phyloP scores from a whole-genome alignment of 495 filamentous ascomycete species.

The Parathielavia appendiculata region DNA sequence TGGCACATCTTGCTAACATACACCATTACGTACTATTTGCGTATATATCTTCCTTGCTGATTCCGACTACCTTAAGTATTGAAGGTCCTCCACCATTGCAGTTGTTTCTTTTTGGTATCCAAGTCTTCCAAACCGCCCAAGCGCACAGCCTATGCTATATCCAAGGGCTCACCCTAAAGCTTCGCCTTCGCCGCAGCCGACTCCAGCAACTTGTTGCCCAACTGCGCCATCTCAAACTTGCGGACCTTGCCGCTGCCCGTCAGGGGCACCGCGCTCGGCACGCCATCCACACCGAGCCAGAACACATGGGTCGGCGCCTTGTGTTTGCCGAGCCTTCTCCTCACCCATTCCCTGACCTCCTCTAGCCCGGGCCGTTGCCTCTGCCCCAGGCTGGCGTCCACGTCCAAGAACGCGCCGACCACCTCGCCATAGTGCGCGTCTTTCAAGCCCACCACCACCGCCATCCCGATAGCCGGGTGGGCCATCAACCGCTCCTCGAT shows the following conservation, averaged over 20 bases:
- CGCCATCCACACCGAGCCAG: slow-evolving; percentile 57
- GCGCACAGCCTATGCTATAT: too few species aligned
- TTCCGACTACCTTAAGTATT: too few species aligned
- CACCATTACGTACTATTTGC: too few species aligned
- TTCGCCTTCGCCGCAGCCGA: slow-evolving; percentile 38
- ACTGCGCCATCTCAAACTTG: slow-evolving; percentile 59
- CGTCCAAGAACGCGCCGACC: slow-evolving; percentile 56
- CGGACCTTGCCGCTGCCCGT: slow-evolving; percentile 69
- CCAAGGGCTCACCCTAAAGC: slow-evolving; percentile 26
- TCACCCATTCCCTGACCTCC: slow-evolving; percentile 55
- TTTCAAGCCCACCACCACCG: slow-evolving; percentile 59
- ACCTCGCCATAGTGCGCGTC: slow-evolving; percentile 63
- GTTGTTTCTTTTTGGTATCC: too few species aligned
- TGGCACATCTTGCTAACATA: too few species aligned
- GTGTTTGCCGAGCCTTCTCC: slow-evolving; percentile 57
- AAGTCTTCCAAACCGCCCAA: too few species aligned
- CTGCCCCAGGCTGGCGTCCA: slow-evolving; percentile 19
- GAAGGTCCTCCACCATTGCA: too few species aligned
- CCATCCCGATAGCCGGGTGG: slow-evolving; percentile 51
- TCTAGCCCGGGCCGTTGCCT: slow-evolving; percentile 39
- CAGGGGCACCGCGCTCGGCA: slow-evolving; percentile 52
- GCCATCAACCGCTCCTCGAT: slow-evolving; percentile 61
- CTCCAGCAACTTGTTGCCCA: slow-evolving; percentile 48
- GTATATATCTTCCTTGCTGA: too few species aligned
- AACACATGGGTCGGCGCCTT: slow-evolving; percentile 64